Base-by-base conservation (phyloP, 352 stramenopile genomes). In the Phytophthora hybrid region DNA sequence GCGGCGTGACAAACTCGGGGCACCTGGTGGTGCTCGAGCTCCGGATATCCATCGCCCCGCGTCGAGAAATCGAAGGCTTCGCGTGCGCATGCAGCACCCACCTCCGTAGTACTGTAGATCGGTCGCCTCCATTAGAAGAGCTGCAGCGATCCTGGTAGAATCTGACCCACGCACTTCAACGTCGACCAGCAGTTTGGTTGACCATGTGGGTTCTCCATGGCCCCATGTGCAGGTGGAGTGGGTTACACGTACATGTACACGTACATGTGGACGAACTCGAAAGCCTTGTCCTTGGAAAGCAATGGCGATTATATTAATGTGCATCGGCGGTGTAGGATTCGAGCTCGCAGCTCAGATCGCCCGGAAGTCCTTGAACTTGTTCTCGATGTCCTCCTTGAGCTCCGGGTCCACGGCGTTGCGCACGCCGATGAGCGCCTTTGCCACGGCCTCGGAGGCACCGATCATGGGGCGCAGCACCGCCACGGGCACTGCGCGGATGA, bases 361-460 rank as follows among this genome's bases (percentile, higher is more conserved):
- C 29, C 88, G 84, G 63, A 94, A 92, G 79, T 97, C 89, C 84
- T 97, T 97, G 66, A 96, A 97, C 78, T 97, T 97, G 78, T 97
- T 97, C 79, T 95, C 88, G 53, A 97, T 95, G 72, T 97, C 89
- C 66, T 97, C 90, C 71, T 95, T 97, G 47, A 96, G 81, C 73
- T 97, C 90, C 37, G 90, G 90, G 61, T 96, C 89, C 59, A 97
- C 89, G 4, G 86, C 87, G 63, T 97, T 97, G 69, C 90, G 89
- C 19, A 95, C 89, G 16, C 90, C 90, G 60, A 96, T 95, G 14
- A 97, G 75, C 59, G 90, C 89, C 64, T 95, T 94, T 47, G 90
- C 93, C 65, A 97, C 69, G 53, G 90, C 90, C 63, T 97, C 90
- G 0, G 88, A 94, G 6, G 90, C 90, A 23, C 90, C 90, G 32